These are phyloP conservation scores for Colletotrichum eleusines DNA, from an alignment of 2,329 filamentous ascomycete genomes.

Conservation along the genomic window DNA sequence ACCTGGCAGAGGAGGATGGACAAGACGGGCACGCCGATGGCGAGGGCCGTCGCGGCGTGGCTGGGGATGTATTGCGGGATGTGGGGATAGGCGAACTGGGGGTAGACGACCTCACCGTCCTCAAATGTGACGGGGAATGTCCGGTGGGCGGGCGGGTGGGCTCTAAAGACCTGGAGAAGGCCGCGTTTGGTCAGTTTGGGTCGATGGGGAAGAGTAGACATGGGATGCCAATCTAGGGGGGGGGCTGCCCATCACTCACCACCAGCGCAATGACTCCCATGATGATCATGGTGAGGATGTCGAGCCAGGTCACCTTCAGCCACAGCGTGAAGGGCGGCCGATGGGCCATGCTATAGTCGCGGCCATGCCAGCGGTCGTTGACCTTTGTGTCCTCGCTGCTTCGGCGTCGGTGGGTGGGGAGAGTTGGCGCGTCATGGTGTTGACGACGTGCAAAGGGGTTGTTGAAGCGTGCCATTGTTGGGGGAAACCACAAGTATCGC, in stretches of 20 bases:
- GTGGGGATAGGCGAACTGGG: constrained; percentile 77
- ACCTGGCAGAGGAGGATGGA: constrained; percentile 76
- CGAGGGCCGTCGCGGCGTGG: constrained; percentile 76
- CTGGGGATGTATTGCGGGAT: constrained; percentile 79
- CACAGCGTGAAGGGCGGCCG: constrained; percentile 75
- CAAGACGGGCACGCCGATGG: constrained; percentile 72
- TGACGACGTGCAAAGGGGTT: constrained; percentile 26
- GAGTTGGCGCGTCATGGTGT: not conserved
- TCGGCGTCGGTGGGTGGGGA: constrained; percentile 22
- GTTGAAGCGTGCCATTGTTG: constrained; percentile 18
- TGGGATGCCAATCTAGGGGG: constrained; percentile 27
- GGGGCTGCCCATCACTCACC: constrained; percentile 61
- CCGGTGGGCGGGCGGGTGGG: constrained; percentile 73
- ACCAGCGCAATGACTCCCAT: constrained; percentile 78
- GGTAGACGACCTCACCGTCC: constrained; percentile 76
- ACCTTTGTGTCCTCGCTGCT: constrained; percentile 29
- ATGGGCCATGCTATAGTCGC: constrained; percentile 57
- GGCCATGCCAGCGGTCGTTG: constrained; percentile 22
- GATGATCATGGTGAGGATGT: constrained; percentile 75
- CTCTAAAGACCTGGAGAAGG: constrained; percentile 68
- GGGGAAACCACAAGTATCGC: not conserved
- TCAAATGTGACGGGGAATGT: constrained; percentile 76
- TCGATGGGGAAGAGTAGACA: constrained; percentile 48
- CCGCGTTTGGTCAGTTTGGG: not conserved
- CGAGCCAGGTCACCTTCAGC: constrained; percentile 75